phyloP scores from a whole-genome alignment of 129 eudicot genomes.

The Lactuca saligna region DNA sequence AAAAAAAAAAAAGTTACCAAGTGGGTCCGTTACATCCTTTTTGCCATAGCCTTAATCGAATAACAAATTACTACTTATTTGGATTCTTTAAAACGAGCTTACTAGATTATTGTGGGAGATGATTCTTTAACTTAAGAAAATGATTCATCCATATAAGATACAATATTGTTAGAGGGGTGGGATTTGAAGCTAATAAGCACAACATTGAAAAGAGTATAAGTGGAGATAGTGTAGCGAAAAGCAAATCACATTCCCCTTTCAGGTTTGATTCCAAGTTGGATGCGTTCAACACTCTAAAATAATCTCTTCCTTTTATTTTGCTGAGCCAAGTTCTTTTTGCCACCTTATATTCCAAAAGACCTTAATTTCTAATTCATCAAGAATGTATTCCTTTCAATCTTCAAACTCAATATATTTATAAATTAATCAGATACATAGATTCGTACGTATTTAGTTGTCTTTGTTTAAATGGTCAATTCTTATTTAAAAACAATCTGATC shows the following conservation, averaged over 20 bases:
- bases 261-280: conserved; percentile 22
- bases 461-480: not conserved
- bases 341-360: conserved; percentile 35
- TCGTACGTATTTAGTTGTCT: not conserved
- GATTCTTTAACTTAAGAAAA: not conserved
- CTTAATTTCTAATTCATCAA: conserved; percentile 22
- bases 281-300: conserved; percentile 25
- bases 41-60: no score
- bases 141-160: not conserved
- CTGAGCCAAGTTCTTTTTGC: conserved; percentile 30
- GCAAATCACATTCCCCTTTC: conserved; percentile 18
- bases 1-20: no score
- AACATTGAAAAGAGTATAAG: conserved; percentile 15
- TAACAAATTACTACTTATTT: not conserved
- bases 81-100: not conserved
- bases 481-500: not conserved
- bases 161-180: not conserved
- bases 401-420: conserved; percentile 20
- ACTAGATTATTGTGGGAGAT: not conserved
- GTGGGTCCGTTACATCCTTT: no score
- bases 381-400: conserved; percentile 36
- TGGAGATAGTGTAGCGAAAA: conserved; percentile 18
- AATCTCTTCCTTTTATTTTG: conserved; percentile 13
- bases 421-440: not conserved
- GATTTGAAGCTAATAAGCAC: conserved; percentile 13